phyloP scores from a whole-genome alignment of 2,329 filamentous ascomycete genomes.

The Metarhizium guizhouense region DNA sequence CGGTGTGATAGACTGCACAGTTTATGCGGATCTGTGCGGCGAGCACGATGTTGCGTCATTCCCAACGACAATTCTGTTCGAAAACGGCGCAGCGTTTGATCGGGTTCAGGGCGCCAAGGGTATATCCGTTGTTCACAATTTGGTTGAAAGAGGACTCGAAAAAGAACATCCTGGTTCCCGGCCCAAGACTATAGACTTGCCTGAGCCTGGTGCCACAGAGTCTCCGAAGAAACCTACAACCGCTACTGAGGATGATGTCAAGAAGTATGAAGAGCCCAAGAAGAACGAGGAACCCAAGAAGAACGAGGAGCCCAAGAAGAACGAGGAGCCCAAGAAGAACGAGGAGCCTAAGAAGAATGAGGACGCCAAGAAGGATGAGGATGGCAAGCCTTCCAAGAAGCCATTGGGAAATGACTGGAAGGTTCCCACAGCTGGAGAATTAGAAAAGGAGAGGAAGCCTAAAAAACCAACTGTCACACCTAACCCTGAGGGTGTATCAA shows the following conservation, averaged over 20 bases:
- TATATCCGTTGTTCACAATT: constrained; percentile 55
- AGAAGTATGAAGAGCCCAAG: constrained; percentile 4
- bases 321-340: constrained; percentile 12
- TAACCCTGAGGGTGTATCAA: constrained; percentile 68
- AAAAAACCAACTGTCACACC: constrained; percentile 45
- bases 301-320: constrained; percentile 11
- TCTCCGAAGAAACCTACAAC: constrained; percentile 25
- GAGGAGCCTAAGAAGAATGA: constrained; percentile 12
- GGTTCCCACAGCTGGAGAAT: constrained; percentile 19
- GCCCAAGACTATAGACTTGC: constrained; percentile 57
- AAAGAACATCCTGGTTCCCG: constrained; percentile 72
- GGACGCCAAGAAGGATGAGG: not conserved
- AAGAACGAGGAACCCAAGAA: not conserved
- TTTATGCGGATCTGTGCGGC: constrained; percentile 69
- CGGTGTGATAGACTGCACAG: constrained; percentile 75
- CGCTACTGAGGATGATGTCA: constrained; percentile 14
- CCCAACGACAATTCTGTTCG: constrained; percentile 71
- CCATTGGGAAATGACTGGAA: constrained; percentile 21
- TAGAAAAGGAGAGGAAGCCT: constrained; percentile 26
- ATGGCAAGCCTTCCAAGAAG: constrained; percentile 10
- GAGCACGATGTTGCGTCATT: constrained; percentile 59
- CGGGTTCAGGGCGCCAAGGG: constrained; percentile 57
- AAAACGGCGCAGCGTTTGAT: constrained; percentile 63
- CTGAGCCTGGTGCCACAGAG: constrained; percentile 57
- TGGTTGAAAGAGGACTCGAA: constrained; percentile 71